Percentiles rank a stretch among this genome's conserved stretches.
phyloP scores from a whole-genome alignment of 768 basidiomycete genomes.

The Podaxis sp. region DNA sequence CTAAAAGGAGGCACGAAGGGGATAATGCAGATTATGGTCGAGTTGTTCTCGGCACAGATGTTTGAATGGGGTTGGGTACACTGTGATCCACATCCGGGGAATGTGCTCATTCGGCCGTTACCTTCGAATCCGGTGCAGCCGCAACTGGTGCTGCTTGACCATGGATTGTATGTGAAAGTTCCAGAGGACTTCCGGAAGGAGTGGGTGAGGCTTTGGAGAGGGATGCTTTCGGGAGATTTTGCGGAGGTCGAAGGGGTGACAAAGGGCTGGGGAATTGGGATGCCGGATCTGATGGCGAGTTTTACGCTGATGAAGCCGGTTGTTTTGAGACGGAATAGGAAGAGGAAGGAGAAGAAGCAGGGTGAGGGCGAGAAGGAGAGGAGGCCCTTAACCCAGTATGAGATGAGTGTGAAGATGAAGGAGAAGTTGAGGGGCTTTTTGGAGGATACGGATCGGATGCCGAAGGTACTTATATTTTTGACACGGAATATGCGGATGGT shows the following conservation, averaged over 20 bases:
- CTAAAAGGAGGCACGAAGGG: conserved; percentile 61
- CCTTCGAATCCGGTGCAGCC: conserved; percentile 43
- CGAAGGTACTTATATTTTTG: conserved; percentile 73
- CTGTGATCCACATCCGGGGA: conserved; percentile 77
- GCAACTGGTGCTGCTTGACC: conserved; percentile 85
- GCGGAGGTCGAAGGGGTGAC: conserved; percentile 50
- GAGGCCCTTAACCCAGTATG: conserved; percentile 58
- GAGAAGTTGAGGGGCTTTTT: conserved; percentile 64
- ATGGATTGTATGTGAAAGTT: conserved; percentile 84
- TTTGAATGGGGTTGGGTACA: conserved; percentile 92
- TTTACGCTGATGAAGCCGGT: conserved; percentile 70
- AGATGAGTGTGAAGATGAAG: conserved; percentile 69
- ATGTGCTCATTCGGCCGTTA: conserved; percentile 70
- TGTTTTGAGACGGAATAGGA: conserved; percentile 36
- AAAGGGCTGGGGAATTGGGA: conserved; percentile 64
- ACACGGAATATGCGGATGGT: conserved; percentile 77
- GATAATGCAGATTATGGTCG: conserved; percentile 85
- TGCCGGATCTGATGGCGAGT: conserved; percentile 73
- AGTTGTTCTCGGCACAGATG: conserved; percentile 86
- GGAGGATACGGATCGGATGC: conserved; percentile 75
- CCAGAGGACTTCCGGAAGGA: conserved; percentile 66
- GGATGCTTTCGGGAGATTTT: conserved; percentile 58
- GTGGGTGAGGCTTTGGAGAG: conserved; percentile 79
- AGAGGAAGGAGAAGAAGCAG: conserved; percentile 18
- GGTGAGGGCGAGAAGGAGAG: conserved; percentile 24